Percentiles rank a stretch among this genome's conserved stretches.
These are phyloP conservation scores for Hebeloma cylindrosporum DNA, from an alignment of 768 basidiomycete species.

Conservation along the genomic window DNA sequence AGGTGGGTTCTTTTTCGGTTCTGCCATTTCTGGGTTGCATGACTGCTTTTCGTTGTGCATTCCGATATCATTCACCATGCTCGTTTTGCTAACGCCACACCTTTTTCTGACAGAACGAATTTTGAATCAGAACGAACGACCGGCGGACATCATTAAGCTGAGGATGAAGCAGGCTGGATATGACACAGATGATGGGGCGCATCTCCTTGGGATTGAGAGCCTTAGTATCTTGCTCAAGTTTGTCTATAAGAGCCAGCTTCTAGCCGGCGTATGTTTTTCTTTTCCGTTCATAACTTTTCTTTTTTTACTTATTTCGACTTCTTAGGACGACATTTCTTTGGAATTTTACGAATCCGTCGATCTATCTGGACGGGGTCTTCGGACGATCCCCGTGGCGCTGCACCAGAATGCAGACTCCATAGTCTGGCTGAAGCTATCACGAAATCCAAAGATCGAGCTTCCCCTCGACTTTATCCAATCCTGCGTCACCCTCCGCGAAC, in stretches of 20 bases:
- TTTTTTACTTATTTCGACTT: conserved; percentile 2
- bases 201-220: conserved; percentile 75
- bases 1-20: conserved; percentile 43
- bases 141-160: conserved; percentile 80
- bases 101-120: conserved; percentile 64
- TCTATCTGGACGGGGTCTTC: conserved; percentile 75
- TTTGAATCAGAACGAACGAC: conserved; percentile 76
- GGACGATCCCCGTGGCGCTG: conserved; percentile 85
- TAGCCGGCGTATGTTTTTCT: conserved; percentile 54
- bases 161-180: conserved; percentile 90
- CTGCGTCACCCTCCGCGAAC: conserved; percentile 78
- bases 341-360: conserved; percentile 79
- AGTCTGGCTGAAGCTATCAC: conserved; percentile 81
- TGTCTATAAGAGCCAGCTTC: conserved; percentile 77
- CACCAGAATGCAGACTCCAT: conserved; percentile 85
- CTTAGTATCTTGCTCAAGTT: conserved; percentile 87
- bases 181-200: conserved; percentile 73
- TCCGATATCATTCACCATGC: no score
- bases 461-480: conserved; percentile 95
- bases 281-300: background rate
- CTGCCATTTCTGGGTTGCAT: background rate
- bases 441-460: conserved; percentile 95
- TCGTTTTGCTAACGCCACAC: no score
- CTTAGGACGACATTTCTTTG: conserved; percentile 68
- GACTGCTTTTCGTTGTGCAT: background rate